Percentiles rank a stretch among this genome's conserved stretches.
These are phyloP conservation scores for Pythium monospermum DNA, from an alignment of 352 stramenopile genomes.

Conservation along the genomic window DNA sequence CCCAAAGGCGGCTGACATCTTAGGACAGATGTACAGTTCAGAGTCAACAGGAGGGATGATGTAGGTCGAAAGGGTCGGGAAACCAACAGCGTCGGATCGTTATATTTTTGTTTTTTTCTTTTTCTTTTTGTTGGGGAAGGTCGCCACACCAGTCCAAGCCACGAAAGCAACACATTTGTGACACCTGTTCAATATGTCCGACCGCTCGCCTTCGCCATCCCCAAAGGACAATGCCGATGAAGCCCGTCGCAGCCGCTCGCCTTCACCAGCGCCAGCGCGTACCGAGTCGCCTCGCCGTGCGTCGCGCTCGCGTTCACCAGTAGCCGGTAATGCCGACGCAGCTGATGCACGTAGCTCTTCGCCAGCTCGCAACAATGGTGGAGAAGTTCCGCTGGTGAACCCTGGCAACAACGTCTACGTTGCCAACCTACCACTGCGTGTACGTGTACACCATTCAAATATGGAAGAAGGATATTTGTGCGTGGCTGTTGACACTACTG, in stretches of 20 bases:
- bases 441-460: too few species aligned
- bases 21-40: neutral
- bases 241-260: constrained; percentile 9
- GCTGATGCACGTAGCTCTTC: too few species aligned
- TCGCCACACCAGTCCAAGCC: constrained; percentile 13
- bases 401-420: constrained; percentile 82
- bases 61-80: neutral
- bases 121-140: constrained; percentile 13
- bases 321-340: constrained; percentile 4
- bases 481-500: too few species aligned
- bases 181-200: constrained; percentile 22
- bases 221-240: constrained; percentile 20
- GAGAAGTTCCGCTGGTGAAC: constrained; percentile 40
- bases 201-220: constrained; percentile 24
- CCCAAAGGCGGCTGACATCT: constrained; percentile 12
- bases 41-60: constrained; percentile 19
- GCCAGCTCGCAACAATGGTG: constrained; percentile 7
- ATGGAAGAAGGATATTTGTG: too few species aligned
- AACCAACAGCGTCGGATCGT: constrained; percentile 3
- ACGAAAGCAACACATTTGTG: neutral
- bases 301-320: constrained; percentile 42
- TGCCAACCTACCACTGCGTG: constrained; percentile 53
- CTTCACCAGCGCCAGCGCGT: too few species aligned
- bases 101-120: constrained; percentile 1
- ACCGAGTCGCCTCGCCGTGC: constrained; percentile 17